Evolutionary conservation across 2,329 filamentous ascomycete genomes (phyloP), one percentile per base, ranked within the genome.

Genomic region (Westerdykella sp.): DNA sequence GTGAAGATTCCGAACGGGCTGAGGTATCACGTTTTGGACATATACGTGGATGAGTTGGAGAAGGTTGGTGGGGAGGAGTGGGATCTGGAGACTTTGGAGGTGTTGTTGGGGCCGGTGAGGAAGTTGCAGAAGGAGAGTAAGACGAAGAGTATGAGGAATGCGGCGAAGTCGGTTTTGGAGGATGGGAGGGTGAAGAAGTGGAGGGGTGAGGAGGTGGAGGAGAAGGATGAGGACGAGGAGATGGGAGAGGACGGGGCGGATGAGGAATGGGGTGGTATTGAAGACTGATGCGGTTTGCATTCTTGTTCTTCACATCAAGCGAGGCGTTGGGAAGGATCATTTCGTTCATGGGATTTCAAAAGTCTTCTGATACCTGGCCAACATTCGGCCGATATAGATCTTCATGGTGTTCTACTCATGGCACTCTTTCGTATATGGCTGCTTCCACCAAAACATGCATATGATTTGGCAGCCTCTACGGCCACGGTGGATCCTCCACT

Each of bases 31-130:
- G 78, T 90, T 12, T 68, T 95, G 50, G 93, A 98, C 70, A 78
- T 97, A 42, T 97, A 86, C 80, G 78, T 95, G 7, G 93, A 97
- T 65, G 90, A 96, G 74, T 68, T 90, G 56, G 85, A 90, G 67
- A 83, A 82, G 60, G 78, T 81, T 28, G 78, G 81, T 41, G 56
- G 49, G 7, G 73, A 78, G 30, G 58, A 66, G 34, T 57, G 66
- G 47, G 62, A 66, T 40, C 54, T 62, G 45, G 57, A 66, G 41
- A 54, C 64, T 42, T 56, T 84, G 18, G 69, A 74, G 43, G 62
- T 59, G 25, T 49, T 87, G 41, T 70, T 81, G 21, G 65, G 66
- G 47, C 70, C 83, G 28, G 71, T 87, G 25, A 73, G 77, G 62
- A 71, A 62, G 38, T 65, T 87, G 58, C 72, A 72, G 37, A 70